phyloP scores from a whole-genome alignment of 441 rosid genomes.

The Jatropha podagrica region DNA sequence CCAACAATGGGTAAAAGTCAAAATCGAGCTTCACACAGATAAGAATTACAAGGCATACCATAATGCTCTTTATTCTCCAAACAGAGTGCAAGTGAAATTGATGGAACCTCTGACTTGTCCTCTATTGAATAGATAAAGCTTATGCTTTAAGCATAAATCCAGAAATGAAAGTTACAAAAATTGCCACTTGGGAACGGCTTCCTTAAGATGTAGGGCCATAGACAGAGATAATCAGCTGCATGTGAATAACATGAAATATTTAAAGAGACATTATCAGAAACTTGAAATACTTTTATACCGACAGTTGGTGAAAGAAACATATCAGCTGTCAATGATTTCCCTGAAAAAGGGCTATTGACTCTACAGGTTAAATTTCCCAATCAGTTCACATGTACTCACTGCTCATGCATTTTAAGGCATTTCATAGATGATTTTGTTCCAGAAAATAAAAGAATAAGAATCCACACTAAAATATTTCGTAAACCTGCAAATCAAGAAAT shows the following conservation, averaged over 20 bases:
- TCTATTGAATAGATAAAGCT: no score
- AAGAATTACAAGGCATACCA: no score
- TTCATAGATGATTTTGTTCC: not conserved
- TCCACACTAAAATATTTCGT: no score
- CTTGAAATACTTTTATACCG: not conserved
- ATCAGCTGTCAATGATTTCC: conserved; percentile 1
- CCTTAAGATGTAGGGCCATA: not conserved
- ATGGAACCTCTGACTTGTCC: no score
- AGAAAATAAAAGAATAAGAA: no score
- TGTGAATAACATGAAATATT: not conserved
- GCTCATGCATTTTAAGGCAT: not conserved
- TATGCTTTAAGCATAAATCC: no score
- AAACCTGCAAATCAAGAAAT: no score
- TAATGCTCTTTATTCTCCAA: no score
- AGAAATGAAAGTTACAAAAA: not conserved
- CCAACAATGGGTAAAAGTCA: no score
- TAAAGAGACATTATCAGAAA: not conserved
- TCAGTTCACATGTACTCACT: not conserved
- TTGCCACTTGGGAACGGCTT: not conserved
- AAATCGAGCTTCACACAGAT: no score
- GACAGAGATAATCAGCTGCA: not conserved
- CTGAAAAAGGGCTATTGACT: not conserved
- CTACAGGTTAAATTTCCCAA: no score
- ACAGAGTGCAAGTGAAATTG: no score
- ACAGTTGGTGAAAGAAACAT: not conserved